phyloP scores from a whole-genome alignment of 2,329 filamentous ascomycete species.

The Corynespora cassiicola region DNA sequence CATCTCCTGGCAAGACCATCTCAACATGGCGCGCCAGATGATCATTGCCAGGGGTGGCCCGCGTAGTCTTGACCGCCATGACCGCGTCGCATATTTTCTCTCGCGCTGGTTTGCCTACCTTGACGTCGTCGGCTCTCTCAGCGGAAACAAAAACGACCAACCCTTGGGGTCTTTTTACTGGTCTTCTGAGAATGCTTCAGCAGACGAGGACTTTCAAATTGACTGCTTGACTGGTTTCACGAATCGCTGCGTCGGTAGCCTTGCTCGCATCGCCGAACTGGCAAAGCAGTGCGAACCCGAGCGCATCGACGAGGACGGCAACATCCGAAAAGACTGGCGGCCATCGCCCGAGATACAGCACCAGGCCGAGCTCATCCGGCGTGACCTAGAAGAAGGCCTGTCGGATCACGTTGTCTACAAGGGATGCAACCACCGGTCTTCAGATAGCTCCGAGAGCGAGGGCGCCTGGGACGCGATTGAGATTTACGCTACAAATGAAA shows the following conservation, averaged over 20 bases:
- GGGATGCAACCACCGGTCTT: slow-evolving; percentile 51
- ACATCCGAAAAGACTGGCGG: slow-evolving; percentile 62
- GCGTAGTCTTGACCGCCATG: slow-evolving; percentile 57
- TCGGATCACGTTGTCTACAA: slow-evolving; percentile 45
- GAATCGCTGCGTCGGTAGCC: slow-evolving; percentile 71
- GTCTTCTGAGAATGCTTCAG: slow-evolving; percentile 52
- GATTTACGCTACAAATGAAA: slow-evolving; percentile 75
- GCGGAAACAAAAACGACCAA: slow-evolving; percentile 58
- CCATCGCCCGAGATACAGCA: slow-evolving; percentile 62
- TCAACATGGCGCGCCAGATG: slow-evolving; percentile 76
- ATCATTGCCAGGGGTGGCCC: slow-evolving; percentile 71
- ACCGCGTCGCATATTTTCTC: slow-evolving; percentile 72
- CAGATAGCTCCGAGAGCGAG: slow-evolving; percentile 40
- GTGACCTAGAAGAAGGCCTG: slow-evolving; percentile 65
- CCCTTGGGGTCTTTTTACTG: slow-evolving; percentile 52
- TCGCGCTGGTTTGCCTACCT: slow-evolving; percentile 85
- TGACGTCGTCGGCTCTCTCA: slow-evolving; percentile 77
- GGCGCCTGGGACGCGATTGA: slow-evolving; percentile 66
- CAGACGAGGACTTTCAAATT: slow-evolving; percentile 71
- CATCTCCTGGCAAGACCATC: slow-evolving; percentile 81
- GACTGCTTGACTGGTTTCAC: slow-evolving; percentile 85
- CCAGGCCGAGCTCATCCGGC: slow-evolving; percentile 66
- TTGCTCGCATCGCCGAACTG: slow-evolving; percentile 75
- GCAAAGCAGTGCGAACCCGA: slow-evolving; percentile 71
- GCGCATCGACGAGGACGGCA: slow-evolving; percentile 63